Base-by-base conservation (phyloP, 2,329 filamentous ascomycete genomes). In the Aspergillus arachidicola region DNA sequence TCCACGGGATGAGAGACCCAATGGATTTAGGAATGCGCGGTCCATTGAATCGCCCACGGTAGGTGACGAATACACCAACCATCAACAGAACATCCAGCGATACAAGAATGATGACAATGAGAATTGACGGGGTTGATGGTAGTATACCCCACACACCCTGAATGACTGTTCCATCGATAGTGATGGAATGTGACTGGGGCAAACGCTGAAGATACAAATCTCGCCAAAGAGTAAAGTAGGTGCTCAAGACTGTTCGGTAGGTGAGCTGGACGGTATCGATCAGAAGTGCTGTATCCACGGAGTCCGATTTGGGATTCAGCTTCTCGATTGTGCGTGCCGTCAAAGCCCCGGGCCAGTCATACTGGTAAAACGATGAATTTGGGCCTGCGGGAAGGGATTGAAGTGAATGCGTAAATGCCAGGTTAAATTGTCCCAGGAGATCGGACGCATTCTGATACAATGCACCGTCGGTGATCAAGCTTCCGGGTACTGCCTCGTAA, bases 171-270 rank as follows among this genome's bases (percentile, higher is more conserved):
- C 60, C 60, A 3, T 45, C 21, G 6, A 62, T 14, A 7, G 23
- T 4, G 9, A 54, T 23, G 7, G 12, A 56, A 36, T 19, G 14
- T 14, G 16, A n/a, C 46, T 23, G n/a, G 19, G 43, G n/a, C 21
- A 50, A 30, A 0, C 30, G 57, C 14, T 59, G 28, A 3, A 59
- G 30, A 32, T 38, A 59, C n/a, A 51, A 19, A 21, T 59, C 57
- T 41, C 57, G 32, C 57, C 57, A 41, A 4, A 65, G 36, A 14
- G 63, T 56, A 16, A 67, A 30, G 19, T 65, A 62, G 6, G 58
- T 59, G 10, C 55, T 57, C 23, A 67, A 67, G 21, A 56, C 57
- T 23, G 46, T 34, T 36, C 56, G 59, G 36, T 67, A 67, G 23
- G 58, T 28, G 3, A 41, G 32, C 28, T 65, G 50, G 1, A 46